Evolutionary conservation across 2,329 filamentous ascomycete genomes (phyloP), one percentile per base, ranked within the genome.

Genomic region (Paecilomyces dactylethromorphus): DNA sequence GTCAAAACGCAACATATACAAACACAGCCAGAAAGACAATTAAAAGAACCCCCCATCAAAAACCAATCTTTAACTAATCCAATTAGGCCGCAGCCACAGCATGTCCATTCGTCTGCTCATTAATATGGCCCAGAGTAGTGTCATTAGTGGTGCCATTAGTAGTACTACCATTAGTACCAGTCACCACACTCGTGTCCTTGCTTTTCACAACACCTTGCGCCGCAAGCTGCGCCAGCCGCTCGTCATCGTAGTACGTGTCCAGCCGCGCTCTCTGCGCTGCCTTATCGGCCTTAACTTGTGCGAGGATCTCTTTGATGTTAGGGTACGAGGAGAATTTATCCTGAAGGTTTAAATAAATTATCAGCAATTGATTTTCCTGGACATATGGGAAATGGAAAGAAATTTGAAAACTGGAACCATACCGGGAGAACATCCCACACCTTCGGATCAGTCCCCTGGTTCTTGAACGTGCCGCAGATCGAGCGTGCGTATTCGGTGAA

Each of bases 301-400:
- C 53, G 12, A 69, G 64, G 22, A 69, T 69, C 54, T 66, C 61
- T 13, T 67, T 58, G 29, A 69, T 69, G n/a, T 65, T 62, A 3
- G 66, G 68, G 49, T 69, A 69, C 18, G 65, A 29, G 1, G 68
- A 69, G 56, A 70, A 69, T 61, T 65, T 69, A 49, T 70, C 67
- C 66, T 69, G 33, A 1, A 31, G n/a, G n/a, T n/a, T n/a, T n/a
- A n/a, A n/a, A 12, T 2, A 12, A 26, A 50, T 56, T 10, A 59
- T 50, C 13, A 24, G 39, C 8, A 18, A 2, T 8, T 21, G 10
- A 18, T 45, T 45, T 6, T 32, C 21, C 31, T 56, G 1, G 7
- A 53, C 7, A 53, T 10, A 4, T n/a, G n/a, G n/a, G 7, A 33
- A 1, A 3, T 4, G 6, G 1, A 56, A 12, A 2, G 5, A 13